Base-by-base conservation (phyloP, 2,329 filamentous ascomycete species). In the Epicoccum sorghinum region DNA sequence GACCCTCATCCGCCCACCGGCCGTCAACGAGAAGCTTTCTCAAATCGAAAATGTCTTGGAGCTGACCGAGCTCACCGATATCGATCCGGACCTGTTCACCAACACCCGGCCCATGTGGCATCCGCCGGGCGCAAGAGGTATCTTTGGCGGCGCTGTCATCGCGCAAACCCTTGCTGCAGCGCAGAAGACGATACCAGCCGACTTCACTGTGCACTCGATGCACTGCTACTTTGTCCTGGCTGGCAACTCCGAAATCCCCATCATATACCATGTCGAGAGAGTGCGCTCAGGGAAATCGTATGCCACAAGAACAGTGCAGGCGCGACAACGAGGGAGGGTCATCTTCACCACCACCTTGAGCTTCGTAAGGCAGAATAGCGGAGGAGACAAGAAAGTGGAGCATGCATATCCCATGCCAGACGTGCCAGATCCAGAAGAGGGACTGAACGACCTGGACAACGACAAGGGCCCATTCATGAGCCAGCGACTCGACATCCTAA, bases 221-320 rank as follows among this genome's bases (percentile, higher is more conserved):
- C 95, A 99, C 83, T 98, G 95, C 84, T 99, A 98, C 80, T 99
- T 99, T 75, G 87, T 99, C 30, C 86, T 98, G 2, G 93, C 93
- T 4, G 95, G 95, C 25, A 90, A 93, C 69, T 83, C 86, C 10
- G 86, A 89, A 56, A 88, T 95, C 14, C 93, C 95, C 29, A 89
- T 98, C 62, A 83, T 97, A 58, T 98, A 96, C 79, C 91, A 97
- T 72, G 95, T 99, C 41, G 95, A 98, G 79, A 86, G 90, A 47
- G 91, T 99, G 42, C 88, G 95, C 50, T 91, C 96, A 71, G 95
- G 95, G 7, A 87, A 89, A 55, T 93, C 89, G 46, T 99, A 93
- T 74, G 88, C 91, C 49, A 98, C 95, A 33, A 84, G 95, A 49
- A 98, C 93, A 0, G 95, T 99, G n/a, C 93, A 98, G 77, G 95